Evolutionary conservation across 2,329 filamentous ascomycete species (phyloP).

Genomic region (Claviceps sorghi): DNA sequence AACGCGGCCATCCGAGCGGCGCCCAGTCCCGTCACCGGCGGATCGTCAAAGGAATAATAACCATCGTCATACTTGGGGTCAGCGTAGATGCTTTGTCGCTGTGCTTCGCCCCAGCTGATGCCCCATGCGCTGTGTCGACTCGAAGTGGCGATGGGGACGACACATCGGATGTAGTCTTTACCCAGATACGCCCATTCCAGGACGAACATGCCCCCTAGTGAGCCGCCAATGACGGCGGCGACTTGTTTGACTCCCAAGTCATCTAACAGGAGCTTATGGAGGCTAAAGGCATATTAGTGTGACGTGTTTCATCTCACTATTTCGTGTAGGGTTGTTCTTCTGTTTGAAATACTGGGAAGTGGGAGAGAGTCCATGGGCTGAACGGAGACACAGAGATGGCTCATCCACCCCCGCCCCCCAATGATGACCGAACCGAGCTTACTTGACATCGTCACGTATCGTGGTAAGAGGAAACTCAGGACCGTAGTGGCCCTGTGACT

Average conservation of each 20-base stretch:
- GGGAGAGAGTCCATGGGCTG: background rate
- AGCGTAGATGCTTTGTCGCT: slow-evolving; percentile 87
- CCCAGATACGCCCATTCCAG: slow-evolving; percentile 87
- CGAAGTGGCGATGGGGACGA: slow-evolving; percentile 75
- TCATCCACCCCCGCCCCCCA: no score
- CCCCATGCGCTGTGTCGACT: slow-evolving; percentile 78
- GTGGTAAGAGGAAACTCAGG: slow-evolving; percentile 95
- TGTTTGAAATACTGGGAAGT: background rate
- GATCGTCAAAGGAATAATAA: slow-evolving; percentile 80
- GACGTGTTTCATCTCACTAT: background rate
- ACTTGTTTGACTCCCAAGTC: slow-evolving; percentile 67
- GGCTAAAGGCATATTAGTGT: slow-evolving; percentile 31
- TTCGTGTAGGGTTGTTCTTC: background rate
- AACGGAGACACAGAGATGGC: background rate
- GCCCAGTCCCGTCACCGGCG: slow-evolving; percentile 72
- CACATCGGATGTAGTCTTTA: slow-evolving; percentile 64
- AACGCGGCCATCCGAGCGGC: slow-evolving; percentile 95
- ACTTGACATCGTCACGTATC: slow-evolving; percentile 90
- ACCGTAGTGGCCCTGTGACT: slow-evolving; percentile 63
- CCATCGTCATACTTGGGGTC: slow-evolving; percentile 98
- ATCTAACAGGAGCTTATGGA: slow-evolving; percentile 68
- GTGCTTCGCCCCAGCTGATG: slow-evolving; percentile 81
- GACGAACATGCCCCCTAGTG: slow-evolving; percentile 82
- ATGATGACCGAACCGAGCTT: slow-evolving; percentile 19
- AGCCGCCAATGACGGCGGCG: slow-evolving; percentile 67